Evolutionary conservation across 2,329 filamentous ascomycete genomes (phyloP).

Genomic region (Alternaria gansuensis): DNA sequence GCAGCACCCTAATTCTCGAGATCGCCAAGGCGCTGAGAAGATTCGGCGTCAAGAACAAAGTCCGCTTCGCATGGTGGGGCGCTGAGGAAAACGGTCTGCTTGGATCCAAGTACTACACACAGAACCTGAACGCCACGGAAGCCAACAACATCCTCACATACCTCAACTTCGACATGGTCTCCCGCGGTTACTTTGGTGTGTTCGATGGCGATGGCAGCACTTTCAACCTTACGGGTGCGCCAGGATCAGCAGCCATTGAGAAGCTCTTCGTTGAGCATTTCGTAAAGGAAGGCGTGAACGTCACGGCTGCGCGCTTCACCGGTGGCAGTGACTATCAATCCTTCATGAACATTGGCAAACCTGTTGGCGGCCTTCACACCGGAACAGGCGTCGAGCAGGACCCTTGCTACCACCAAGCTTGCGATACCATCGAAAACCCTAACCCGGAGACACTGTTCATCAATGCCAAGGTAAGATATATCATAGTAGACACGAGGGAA

Average conservation of each 20-base stretch:
- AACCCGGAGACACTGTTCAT: conserved; percentile 49
- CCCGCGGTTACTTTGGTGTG: conserved; percentile 51
- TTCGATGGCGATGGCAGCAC: conserved; percentile 53
- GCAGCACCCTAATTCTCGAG: conserved; percentile 51
- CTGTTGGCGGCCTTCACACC: conserved; percentile 53
- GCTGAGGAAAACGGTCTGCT: conserved; percentile 55
- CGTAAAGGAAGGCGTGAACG: conserved; percentile 48
- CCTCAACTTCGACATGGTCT: conserved; percentile 58
- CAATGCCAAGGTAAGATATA: conserved; percentile 48
- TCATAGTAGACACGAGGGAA: background rate
- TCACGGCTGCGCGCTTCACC: conserved; percentile 51
- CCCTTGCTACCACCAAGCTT: conserved; percentile 53
- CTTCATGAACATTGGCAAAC: conserved; percentile 54
- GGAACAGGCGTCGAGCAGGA: conserved; percentile 54
- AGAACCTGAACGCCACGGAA: conserved; percentile 43
- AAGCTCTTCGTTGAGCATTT: conserved; percentile 51
- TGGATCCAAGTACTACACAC: conserved; percentile 52
- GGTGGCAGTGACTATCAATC: conserved; percentile 54
- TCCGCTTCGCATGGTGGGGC: conserved; percentile 55
- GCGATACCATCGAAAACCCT: conserved; percentile 53
- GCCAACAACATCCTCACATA: conserved; percentile 53
- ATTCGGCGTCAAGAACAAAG: conserved; percentile 53
- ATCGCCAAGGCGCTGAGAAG: conserved; percentile 51
- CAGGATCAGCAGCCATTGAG: conserved; percentile 49
- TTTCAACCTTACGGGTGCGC: conserved; percentile 46